Conservation (phyloP, 495 filamentous ascomycete genomes). For the Gamarada debralockiae region DNA sequence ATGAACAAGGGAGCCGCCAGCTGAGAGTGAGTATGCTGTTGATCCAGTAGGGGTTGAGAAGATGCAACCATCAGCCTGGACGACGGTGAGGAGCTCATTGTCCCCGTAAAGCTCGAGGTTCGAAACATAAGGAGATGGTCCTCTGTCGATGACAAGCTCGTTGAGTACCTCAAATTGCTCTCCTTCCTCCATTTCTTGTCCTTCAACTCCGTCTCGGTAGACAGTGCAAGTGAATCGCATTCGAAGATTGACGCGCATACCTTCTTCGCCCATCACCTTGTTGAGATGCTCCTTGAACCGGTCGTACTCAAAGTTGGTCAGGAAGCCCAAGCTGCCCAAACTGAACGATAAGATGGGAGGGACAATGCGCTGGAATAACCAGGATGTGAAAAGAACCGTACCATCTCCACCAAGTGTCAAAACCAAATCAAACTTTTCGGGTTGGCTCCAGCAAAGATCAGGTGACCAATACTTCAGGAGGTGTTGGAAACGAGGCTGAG, state of each 20-base stretch:
- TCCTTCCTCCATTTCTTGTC: conserved; percentile 58
- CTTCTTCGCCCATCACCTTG: conserved; percentile 81
- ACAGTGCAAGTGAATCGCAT: conserved; percentile 98
- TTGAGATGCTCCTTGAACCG: conserved; percentile 77
- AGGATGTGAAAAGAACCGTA: conserved; percentile 91
- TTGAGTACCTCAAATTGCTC: conserved; percentile 96
- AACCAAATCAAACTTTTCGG: conserved; percentile 90
- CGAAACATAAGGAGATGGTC: conserved; percentile 94
- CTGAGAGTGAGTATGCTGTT: conserved; percentile 93
- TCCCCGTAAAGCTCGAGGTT: conserved; percentile 93
- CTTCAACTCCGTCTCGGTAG: conserved; percentile 55
- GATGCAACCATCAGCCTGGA: conserved; percentile 95
- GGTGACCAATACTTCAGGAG: conserved; percentile 94
- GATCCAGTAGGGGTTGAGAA: conserved; percentile 94
- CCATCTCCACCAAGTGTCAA: conserved; percentile 93
- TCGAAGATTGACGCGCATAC: conserved; percentile 92
- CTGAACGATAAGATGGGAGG: conserved; percentile 90
- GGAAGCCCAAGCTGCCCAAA: conserved; percentile 86
- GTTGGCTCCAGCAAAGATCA: conserved; percentile 84
- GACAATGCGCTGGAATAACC: conserved; percentile 94
- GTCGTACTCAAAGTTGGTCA: conserved; percentile 90
- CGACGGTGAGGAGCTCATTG: conserved; percentile 85
- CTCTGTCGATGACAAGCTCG: conserved; percentile 95
- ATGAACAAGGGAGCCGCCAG: conserved; percentile 92
- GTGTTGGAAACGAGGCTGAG: conserved; percentile 64